A percentile compares a stretch with the other conserved stretches of the same genome.
phyloP scores from a whole-genome alignment of 495 filamentous ascomycete species.

The Amorphotheca resinae region DNA sequence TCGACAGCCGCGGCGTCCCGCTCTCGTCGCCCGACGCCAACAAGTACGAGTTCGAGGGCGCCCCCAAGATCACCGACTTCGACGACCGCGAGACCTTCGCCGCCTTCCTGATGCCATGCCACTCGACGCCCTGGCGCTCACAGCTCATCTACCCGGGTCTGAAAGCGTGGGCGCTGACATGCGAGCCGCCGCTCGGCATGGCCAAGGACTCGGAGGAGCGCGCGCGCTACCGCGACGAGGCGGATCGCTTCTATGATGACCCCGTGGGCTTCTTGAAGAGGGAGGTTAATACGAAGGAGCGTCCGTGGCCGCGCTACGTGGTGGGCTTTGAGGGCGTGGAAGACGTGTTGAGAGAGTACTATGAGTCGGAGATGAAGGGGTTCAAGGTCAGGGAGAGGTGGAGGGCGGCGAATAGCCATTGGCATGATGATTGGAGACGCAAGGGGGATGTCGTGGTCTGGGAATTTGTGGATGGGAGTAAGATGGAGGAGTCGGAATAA shows the following conservation, averaged over 20 bases:
- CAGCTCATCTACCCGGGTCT: conserved; percentile 66
- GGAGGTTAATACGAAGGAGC: conserved; percentile 19
- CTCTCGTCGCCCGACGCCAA: conserved; percentile 12
- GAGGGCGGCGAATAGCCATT: conserved; percentile 66
- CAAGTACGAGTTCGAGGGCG: conserved; percentile 4
- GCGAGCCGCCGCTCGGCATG: conserved; percentile 73
- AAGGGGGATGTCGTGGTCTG: conserved; percentile 78
- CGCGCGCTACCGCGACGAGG: conserved; percentile 67
- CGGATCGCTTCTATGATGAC: conserved; percentile 74
- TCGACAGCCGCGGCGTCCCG: conserved; percentile 3
- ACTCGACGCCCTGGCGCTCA: conserved; percentile 92
- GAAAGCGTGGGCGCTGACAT: conserved; percentile 75
- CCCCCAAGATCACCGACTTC: conserved; percentile 8
- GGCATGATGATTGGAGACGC: conserved; percentile 81
- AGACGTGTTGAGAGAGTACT: conserved; percentile 30
- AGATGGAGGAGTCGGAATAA: not conserved
- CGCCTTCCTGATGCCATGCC: conserved; percentile 93
- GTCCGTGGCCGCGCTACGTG: conserved; percentile 38
- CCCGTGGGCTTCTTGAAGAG: conserved; percentile 45
- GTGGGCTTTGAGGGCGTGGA: conserved; percentile 43
- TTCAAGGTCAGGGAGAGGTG: conserved; percentile 45
- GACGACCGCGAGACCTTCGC: conserved; percentile 45
- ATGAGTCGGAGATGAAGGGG: conserved; percentile 36
- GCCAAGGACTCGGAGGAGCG: conserved; percentile 36
- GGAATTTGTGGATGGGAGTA: conserved; percentile 24